These are phyloP conservation scores for Paragyromitra xinjiangensis DNA, from an alignment of 495 filamentous ascomycete species.

Conservation along the genomic window DNA sequence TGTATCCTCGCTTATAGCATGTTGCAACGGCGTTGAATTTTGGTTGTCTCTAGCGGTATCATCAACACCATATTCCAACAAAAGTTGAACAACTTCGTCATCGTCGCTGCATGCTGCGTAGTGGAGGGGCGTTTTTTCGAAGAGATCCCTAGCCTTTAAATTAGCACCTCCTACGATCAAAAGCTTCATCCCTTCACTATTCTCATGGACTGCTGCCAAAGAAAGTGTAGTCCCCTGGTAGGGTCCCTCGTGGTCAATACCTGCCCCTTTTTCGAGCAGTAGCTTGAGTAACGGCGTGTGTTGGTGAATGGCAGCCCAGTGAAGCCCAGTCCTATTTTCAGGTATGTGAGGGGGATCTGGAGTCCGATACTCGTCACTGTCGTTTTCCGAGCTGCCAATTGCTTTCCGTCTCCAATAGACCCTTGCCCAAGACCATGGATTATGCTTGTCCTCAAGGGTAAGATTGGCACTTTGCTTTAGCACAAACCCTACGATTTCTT, in stretches of 20 bases:
- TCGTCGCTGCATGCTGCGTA: not conserved
- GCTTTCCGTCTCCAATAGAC: not conserved
- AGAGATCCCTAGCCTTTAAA: not conserved
- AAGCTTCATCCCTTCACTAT: not conserved
- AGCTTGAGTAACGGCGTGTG: not conserved
- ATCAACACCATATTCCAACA: not conserved
- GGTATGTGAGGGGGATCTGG: not conserved
- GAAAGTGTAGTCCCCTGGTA: not conserved
- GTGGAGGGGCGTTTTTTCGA: not conserved
- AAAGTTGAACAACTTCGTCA: not conserved
- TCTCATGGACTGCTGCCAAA: not conserved
- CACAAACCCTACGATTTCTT: conserved; percentile 12
- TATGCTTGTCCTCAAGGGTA: not conserved
- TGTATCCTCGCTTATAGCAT: not conserved
- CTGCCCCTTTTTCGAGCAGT: not conserved
- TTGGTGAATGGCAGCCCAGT: conserved; percentile 1
- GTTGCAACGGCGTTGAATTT: not conserved
- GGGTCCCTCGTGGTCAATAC: not conserved
- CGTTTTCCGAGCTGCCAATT: not conserved
- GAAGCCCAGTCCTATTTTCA: not conserved
- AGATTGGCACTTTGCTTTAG: conserved; percentile 13
- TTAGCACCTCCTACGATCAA: not conserved
- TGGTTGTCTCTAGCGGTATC: not conserved
- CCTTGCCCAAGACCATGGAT: not conserved
- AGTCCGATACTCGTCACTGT: not conserved